Evolutionary conservation across 2,329 filamentous ascomycete genomes (phyloP), one percentile per base, ranked within the genome.

Genomic region (Sphaerostilbella broomeana): DNA sequence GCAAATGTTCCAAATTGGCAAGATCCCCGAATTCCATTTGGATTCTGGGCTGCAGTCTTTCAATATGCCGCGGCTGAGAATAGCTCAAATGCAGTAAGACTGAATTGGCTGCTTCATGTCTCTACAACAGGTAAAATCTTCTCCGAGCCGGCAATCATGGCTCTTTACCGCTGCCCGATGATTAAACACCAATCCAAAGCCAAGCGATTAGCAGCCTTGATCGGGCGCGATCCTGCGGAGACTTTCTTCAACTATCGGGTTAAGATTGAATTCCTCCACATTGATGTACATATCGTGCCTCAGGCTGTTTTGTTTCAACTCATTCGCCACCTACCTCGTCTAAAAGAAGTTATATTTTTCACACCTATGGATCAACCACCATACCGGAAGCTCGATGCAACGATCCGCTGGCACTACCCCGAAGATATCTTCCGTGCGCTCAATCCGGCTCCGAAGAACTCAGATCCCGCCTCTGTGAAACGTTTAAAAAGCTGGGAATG

Each of bases 301-400:
- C 57, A 53, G 18, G 25, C 43, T 5, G 33, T 55, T 3, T 24
- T 63, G 6, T 52, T 72, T 72, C 53, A 68, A 18, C 60, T 94
- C 35, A 65, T 94, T 15, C 67, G 69, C 27, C 69, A 74, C 31
- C 70, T 87, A 5, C 80, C 81, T 0, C 78, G 77, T 33, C 67
- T 95, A 12, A 72, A 73, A 36, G 73, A 81, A 34, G 61, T 95
- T 21, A 77, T 87, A 42, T 70, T 95, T 12, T 81, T 80, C 46
- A 84, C 89, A 49, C 73, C 72, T 9, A 68, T 75, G 34, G 85
- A 94, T 52, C 64, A 75, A 46, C 70, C 81, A 2, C 83, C 83
- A 0, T 86, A 80, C 55, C 68, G 82, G 27, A 59, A 67, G 24
- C 64, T 80, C 5, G 68, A 74, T 34, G 63, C 67, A 19, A 69